Evolutionary conservation across 495 filamentous ascomycete species (phyloP).

Genomic region (Xylaria palmicola): DNA sequence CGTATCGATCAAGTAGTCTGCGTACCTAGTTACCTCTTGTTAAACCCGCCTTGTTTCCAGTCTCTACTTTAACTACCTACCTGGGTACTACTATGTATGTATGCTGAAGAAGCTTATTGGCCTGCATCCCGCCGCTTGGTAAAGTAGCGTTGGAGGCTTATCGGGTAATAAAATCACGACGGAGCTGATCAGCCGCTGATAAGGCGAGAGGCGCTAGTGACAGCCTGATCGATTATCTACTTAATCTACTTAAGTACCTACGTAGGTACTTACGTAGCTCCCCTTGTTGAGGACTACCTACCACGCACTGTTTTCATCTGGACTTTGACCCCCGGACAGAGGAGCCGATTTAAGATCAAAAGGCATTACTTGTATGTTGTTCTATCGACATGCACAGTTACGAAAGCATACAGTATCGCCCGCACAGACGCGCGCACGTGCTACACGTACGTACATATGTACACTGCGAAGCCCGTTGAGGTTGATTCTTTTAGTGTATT

Average conservation of each 20-base stretch:
- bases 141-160: conserved; percentile 4
- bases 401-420: no score
- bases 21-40: background rate
- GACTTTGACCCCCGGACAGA: no score
- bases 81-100: background rate
- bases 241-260: no score
- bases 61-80: background rate
- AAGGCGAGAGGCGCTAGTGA: background rate
- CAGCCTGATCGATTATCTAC: background rate
- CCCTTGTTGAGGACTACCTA: no score
- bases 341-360: no score
- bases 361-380: no score
- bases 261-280: no score
- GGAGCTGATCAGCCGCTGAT: conserved; percentile 11
- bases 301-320: no score
- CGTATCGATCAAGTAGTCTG: background rate
- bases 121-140: conserved; percentile 7
- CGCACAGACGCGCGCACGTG: no score
- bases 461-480: background rate
- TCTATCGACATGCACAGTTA: no score
- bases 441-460: background rate
- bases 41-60: background rate
- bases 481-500: background rate
- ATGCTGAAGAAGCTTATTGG: conserved; percentile 8
- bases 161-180: background rate